Conservation (phyloP, 306 rosid genomes). For the Rubus idaeus region DNA sequence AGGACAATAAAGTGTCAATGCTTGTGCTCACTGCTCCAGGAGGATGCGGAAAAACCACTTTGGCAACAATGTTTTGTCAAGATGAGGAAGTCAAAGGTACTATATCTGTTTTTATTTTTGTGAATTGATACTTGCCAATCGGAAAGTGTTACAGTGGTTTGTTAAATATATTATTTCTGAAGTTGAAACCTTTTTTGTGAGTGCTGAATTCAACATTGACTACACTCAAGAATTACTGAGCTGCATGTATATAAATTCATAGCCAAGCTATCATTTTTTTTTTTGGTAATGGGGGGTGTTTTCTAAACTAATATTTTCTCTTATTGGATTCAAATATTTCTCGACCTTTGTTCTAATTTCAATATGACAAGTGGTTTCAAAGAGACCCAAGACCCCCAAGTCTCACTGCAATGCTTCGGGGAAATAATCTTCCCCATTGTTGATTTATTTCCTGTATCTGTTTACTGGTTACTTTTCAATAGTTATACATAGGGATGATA, state of each 20-base stretch:
- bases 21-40: slow-evolving; percentile 44
- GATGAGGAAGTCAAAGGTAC: slow-evolving; percentile 54
- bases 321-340: no score
- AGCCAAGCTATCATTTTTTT: no score
- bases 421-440: neutral
- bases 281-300: no score
- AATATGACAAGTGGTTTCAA: no score
- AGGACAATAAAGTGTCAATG: slow-evolving; percentile 24
- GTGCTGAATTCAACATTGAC: no score
- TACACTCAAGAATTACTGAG: no score
- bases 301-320: neutral
- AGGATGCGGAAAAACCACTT: slow-evolving; percentile 60
- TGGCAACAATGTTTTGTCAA: slow-evolving; percentile 47
- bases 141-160: neutral
- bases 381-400: neutral
- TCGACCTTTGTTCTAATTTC: no score
- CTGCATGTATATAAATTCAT: no score
- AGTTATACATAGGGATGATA: no score
- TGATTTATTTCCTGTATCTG: no score
- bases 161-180: no score
- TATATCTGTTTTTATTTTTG: neutral
- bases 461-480: neutral
- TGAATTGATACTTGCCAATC: neutral
- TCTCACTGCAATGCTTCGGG: neutral
- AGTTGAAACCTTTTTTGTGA: no score